These are phyloP conservation scores for Cordyceps javanica DNA, from an alignment of 2,329 filamentous ascomycete species.

Conservation along the genomic window DNA sequence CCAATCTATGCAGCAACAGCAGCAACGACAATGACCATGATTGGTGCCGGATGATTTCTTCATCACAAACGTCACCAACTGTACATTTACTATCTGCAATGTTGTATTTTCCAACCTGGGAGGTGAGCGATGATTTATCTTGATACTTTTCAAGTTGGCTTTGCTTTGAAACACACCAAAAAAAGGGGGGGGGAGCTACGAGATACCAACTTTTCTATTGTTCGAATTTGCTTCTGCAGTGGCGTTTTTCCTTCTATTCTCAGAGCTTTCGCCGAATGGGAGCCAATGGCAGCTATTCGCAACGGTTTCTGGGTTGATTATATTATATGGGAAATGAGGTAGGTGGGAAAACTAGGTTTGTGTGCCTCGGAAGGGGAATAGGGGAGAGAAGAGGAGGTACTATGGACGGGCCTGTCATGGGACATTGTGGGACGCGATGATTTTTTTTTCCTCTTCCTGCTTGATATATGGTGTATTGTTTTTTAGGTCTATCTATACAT, in stretches of 20 bases:
- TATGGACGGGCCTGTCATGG: too few species aligned
- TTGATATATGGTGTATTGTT: background rate
- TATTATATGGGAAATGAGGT: background rate
- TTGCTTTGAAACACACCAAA: background rate
- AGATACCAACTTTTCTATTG: constrained; percentile 2
- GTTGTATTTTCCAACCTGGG: background rate
- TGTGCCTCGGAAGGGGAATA: background rate
- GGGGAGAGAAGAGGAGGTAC: background rate
- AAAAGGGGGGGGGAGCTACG: background rate
- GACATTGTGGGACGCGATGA: too few species aligned
- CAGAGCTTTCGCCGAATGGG: background rate
- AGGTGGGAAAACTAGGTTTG: background rate
- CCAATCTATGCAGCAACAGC: constrained; percentile 13
- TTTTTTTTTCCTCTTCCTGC: too few species aligned
- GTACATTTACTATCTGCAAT: constrained; percentile 1
- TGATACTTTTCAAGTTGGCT: background rate
- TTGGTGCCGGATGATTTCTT: background rate
- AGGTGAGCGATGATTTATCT: constrained; percentile 2
- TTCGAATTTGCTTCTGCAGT: background rate
- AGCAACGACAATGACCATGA: constrained; percentile 9
- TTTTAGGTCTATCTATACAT: background rate
- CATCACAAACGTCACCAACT: background rate
- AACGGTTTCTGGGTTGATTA: background rate
- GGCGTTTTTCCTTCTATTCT: background rate
- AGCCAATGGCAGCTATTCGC: background rate